These are phyloP conservation scores for Paramecium biaurelia DNA, from an alignment of 73 alveolate genomes.

Conservation along the genomic window DNA sequence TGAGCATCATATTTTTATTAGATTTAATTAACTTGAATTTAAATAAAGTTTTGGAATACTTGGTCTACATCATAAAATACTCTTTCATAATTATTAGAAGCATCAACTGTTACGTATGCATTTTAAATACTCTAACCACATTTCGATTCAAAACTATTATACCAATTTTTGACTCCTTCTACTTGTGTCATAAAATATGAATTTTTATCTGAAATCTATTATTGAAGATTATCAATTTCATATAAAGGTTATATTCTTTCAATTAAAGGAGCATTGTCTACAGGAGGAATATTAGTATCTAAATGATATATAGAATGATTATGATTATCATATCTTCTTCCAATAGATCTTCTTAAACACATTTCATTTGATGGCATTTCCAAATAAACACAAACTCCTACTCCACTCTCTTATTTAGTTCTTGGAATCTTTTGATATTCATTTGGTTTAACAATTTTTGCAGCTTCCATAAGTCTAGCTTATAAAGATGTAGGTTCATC, in stretches of 20 bases:
- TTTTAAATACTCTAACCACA: slow-evolving; percentile 59
- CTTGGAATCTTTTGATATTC: slow-evolving; percentile 76
- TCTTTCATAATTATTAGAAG: slow-evolving; percentile 61
- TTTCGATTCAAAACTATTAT: slow-evolving; percentile 84
- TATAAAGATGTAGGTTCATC: slow-evolving; percentile 69
- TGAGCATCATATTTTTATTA: neutral
- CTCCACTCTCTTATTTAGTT: slow-evolving; percentile 76
- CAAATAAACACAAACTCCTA: slow-evolving; percentile 86
- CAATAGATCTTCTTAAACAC: slow-evolving; percentile 92
- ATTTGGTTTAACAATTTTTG: slow-evolving; percentile 77
- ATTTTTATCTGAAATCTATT: slow-evolving; percentile 84
- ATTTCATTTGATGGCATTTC: slow-evolving; percentile 79
- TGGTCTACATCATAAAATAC: slow-evolving; percentile 62
- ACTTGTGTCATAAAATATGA: slow-evolving; percentile 84
- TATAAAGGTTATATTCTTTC: slow-evolving; percentile 89
- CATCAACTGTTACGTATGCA: slow-evolving; percentile 35
- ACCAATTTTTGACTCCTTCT: slow-evolving; percentile 84
- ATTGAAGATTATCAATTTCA: slow-evolving; percentile 81
- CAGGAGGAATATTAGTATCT: slow-evolving; percentile 93
- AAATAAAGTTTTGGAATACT: neutral
- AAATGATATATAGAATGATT: slow-evolving; percentile 85
- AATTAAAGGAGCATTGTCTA: slow-evolving; percentile 86
- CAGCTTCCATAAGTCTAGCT: slow-evolving; percentile 69
- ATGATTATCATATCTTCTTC: slow-evolving; percentile 88
- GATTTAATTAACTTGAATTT: neutral